phyloP scores from a whole-genome alignment of 78 protist species.

The Dictyostelium capitatum region DNA sequence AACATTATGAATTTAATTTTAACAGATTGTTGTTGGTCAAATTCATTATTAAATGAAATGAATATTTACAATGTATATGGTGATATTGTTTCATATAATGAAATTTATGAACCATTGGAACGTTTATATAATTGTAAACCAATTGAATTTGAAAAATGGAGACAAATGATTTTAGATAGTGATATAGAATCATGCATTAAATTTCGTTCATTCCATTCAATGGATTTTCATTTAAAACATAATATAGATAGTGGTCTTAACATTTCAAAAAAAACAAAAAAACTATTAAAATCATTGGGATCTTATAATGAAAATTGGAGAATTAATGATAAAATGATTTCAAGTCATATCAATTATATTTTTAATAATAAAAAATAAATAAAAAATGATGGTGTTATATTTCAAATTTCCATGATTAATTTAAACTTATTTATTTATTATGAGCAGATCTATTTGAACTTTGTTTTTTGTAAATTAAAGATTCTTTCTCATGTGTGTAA shows the following conservation, averaged over 20 bases:
- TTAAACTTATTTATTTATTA: no score
- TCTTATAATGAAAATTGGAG: not conserved
- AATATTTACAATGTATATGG: conserved; percentile 2
- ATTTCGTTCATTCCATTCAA: not conserved
- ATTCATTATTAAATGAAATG: no score
- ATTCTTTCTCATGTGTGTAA: no score
- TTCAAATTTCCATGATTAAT: no score
- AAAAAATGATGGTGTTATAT: no score
- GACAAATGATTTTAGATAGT: not conserved
- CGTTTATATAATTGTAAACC: not conserved
- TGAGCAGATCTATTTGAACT: no score
- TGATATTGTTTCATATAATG: not conserved
- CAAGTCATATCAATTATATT: not conserved
- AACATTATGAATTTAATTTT: conserved; percentile 1
- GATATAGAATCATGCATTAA: not conserved
- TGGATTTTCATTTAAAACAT: not conserved
- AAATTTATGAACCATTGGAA: not conserved
- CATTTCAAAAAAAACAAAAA: not conserved
- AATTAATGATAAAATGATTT: not conserved
- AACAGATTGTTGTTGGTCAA: not conserved
- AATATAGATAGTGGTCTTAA: not conserved
- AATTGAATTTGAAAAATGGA: not conserved
- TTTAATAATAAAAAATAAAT: not conserved
- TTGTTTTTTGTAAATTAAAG: no score
- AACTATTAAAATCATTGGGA: not conserved